Percentiles rank a stretch among this genome's conserved stretches.
These are phyloP conservation scores for Pelargonium australe DNA, from an alignment of 441 rosid species.

Conservation along the genomic window DNA sequence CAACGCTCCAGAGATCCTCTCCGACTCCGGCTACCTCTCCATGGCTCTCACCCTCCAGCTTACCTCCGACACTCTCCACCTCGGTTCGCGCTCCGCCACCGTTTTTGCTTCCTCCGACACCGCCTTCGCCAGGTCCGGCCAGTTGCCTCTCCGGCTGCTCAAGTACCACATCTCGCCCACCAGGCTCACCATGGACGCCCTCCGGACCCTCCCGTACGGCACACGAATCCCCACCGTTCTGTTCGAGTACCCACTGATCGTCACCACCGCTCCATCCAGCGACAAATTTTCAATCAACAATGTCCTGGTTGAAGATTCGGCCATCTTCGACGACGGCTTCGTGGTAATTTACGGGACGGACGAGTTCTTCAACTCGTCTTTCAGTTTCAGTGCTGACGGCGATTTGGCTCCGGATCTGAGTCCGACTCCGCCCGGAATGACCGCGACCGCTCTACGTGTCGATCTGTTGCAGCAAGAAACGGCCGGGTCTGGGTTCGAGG, in stretches of 20 bases:
- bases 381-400: too few species aligned
- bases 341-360: background rate
- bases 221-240: background rate
- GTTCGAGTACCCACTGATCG: background rate
- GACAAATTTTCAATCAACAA: background rate
- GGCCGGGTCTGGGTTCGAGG: background rate
- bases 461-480: background rate
- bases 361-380: slow-evolving; percentile 3
- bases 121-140: background rate
- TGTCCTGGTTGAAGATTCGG: background rate
- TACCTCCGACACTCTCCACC: slow-evolving; percentile 1
- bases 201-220: background rate
- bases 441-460: background rate
- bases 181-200: slow-evolving; percentile 4
- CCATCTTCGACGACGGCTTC: background rate
- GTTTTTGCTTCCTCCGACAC: slow-evolving; percentile 1
- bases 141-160: background rate
- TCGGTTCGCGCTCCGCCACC: background rate
- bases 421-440: background rate
- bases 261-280: slow-evolving; percentile 5
- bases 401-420: background rate
- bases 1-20: background rate
- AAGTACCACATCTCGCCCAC: slow-evolving; percentile 2
- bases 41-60: slow-evolving; percentile 1
- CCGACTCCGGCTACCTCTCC: background rate